Evolutionary conservation across 2,329 filamentous ascomycete genomes (phyloP).

Genomic region (Simplicillium aogashimaense): DNA sequence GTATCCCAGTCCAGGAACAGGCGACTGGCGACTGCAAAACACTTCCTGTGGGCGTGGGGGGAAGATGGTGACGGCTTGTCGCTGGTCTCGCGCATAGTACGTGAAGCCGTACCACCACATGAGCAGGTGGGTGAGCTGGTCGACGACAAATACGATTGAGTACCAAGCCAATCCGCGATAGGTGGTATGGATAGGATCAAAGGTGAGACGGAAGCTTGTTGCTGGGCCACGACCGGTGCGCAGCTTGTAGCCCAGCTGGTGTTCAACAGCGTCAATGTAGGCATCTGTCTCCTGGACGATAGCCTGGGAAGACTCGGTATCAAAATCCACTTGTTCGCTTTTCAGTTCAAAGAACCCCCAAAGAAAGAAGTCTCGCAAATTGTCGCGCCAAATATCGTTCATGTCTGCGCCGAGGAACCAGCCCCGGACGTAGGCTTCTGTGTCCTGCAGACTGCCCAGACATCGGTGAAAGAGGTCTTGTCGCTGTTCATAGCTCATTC

Average conservation of each 20-base stretch:
- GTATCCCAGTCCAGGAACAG: slow-evolving; percentile 44
- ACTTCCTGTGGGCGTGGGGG: slow-evolving; percentile 46
- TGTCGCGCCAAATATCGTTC: slow-evolving; percentile 53
- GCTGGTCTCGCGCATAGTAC: slow-evolving; percentile 35
- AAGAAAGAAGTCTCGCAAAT: slow-evolving; percentile 54
- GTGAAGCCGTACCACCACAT: slow-evolving; percentile 40
- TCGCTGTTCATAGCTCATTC: slow-evolving; percentile 35
- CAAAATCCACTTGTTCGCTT: slow-evolving; percentile 15
- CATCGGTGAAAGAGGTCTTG: slow-evolving; percentile 46
- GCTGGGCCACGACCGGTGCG: slow-evolving; percentile 44
- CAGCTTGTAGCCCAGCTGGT: slow-evolving; percentile 38
- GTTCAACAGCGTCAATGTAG: slow-evolving; percentile 43
- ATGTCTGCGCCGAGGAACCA: slow-evolving; percentile 57
- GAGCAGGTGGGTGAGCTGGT: slow-evolving; percentile 35
- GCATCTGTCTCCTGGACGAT: slow-evolving; percentile 30
- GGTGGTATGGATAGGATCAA: slow-evolving; percentile 52
- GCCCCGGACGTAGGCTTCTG: slow-evolving; percentile 44
- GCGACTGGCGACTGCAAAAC: slow-evolving; percentile 33
- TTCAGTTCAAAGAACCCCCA: slow-evolving; percentile 56
- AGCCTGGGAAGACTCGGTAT: slow-evolving; percentile 17
- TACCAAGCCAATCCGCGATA: slow-evolving; percentile 60
- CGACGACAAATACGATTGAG: slow-evolving; percentile 41
- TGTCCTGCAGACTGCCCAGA: slow-evolving; percentile 41
- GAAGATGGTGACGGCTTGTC: slow-evolving; percentile 29
- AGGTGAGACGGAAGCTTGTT: slow-evolving; percentile 49